Base-by-base conservation (phyloP, 2,329 filamentous ascomycete species). In the Monosporascus sp. region DNA sequence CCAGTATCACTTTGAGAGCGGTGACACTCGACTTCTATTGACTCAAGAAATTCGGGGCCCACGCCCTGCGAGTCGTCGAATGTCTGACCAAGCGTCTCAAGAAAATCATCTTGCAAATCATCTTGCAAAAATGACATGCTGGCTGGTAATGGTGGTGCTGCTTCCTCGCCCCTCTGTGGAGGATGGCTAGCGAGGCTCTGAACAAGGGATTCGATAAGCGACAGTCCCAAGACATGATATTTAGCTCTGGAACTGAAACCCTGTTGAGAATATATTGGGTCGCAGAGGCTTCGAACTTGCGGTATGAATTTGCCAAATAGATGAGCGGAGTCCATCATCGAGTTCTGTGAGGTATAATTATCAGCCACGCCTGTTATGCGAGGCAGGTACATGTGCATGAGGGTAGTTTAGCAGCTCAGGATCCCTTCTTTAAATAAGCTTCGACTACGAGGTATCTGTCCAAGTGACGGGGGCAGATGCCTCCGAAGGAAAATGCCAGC, bases 281-380 rank as follows among this genome's bases (percentile, higher is more conserved):
- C 70, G 54, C 76, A 77, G 5, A 76, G 67, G 3, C 57, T 54
- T 51, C 75, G 69, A 9, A 77, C 70, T 39, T 65, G 54, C 1
- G 70, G 69, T 2, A 74, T 68, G 53, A 73, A 82, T 6, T 63
- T 56, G 53, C 73, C 70, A 50, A 75, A 75, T 56, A 72, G 75
- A 8, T 58, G 51, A 6, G 65, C 58, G 0, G 68, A 55, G 7
- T 68, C 60, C 38, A 80, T 61, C 39, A 80, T 61, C 39, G 57
- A 70, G 18, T 62, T 67, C 76, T 78, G 47, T 27, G 9, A 45
- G 14, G 27, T 39, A n/a, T 51, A 61, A 47, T 67, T 59, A 53
- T 57, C 44, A 53, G 47, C 34, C 9, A 37, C 31, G 2, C 31
- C 31, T 5, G 31, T 34, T 34, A 14, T 6, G 31, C 11, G 31